Percentiles rank a stretch among this genome's conserved stretches.
phyloP scores from a whole-genome alignment of 2,329 filamentous ascomycete genomes.

The Neoascochyta sp. region DNA sequence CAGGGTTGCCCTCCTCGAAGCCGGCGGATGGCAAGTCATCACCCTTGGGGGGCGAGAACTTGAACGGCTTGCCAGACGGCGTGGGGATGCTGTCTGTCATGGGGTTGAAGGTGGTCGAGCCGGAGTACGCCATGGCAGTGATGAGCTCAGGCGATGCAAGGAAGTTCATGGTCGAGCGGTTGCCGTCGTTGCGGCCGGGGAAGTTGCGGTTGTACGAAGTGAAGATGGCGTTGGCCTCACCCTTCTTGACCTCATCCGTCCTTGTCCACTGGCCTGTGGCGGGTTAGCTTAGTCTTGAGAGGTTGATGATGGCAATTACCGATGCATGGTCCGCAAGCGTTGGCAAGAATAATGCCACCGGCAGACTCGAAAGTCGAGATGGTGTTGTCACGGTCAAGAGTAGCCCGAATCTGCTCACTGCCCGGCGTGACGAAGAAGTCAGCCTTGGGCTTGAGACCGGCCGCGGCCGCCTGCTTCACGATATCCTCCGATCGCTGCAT shows the following conservation, averaged over 20 bases:
- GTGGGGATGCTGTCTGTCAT: constrained; percentile 81
- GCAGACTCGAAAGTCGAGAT: constrained; percentile 80
- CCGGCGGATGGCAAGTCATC: constrained; percentile 63
- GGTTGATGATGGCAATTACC: too few species aligned
- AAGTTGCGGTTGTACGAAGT: constrained; percentile 99
- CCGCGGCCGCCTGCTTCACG: constrained; percentile 82
- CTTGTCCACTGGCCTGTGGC: constrained; percentile 93
- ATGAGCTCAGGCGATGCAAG: constrained; percentile 94
- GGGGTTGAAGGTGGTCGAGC: constrained; percentile 92
- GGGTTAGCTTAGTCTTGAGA: too few species aligned
- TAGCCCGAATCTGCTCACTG: constrained; percentile 94
- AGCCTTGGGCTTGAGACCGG: constrained; percentile 83
- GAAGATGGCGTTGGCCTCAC: constrained; percentile 87
- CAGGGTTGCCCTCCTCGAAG: constrained; percentile 74
- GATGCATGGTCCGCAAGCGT: constrained; percentile 79
- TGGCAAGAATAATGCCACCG: constrained; percentile 85
- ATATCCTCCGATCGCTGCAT: constrained; percentile 95
- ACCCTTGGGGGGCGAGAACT: constrained; percentile 71
- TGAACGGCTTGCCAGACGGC: constrained; percentile 75
- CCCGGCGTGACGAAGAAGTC: constrained; percentile 97
- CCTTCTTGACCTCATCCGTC: constrained; percentile 79
- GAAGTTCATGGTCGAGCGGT: constrained; percentile 97
- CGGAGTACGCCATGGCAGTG: constrained; percentile 91
- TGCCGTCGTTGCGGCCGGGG: constrained; percentile 93
- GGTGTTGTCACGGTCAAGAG: constrained; percentile 82